Base-by-base conservation (phyloP, 1,139 yeast species). In the Hyphopichia wangnamkhiaoensis region DNA sequence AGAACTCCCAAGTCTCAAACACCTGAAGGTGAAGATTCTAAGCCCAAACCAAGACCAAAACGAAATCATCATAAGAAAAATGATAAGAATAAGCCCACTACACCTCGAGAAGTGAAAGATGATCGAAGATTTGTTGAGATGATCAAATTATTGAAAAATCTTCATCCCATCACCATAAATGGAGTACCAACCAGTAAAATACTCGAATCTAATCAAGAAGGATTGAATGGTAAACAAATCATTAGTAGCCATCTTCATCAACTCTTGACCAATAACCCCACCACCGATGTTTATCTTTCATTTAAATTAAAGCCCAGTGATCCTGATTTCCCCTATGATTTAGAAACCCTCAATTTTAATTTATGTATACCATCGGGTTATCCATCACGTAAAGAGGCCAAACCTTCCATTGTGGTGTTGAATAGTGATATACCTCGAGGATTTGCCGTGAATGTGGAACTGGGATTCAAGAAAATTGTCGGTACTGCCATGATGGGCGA, bases 361-460 rank as follows among this genome's bases (percentile, higher is more conserved):
- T 58, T 85, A 35, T 62, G 71, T 35, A 65, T 85, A 4, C 90
- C 93, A 0, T 50, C 56, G 2, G 62, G 61, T 21, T 84, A 82
- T 50, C 91, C 91, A 0, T 50, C 59, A 29, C 57, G 56, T 20
- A 52, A 48, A 33, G 52, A 50, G 14, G 56, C 52, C n/a, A 44
- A 48, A 18, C 82, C 83, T 1, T 58, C 72, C 4, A 65, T 79
- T 2, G 63, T 66, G 35, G 84, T 86, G 4, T 64, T 80, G 36
- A 84, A 84, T 56, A 73, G 74, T 19, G 88, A 83, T 32, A 82
- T 85, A n/a, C 90, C 93, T 1, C 65, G 81, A 42, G 93, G 93
- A 0, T 81, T 64, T 55, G 78, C 88, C 12, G 68, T 77, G 13
- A 84, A 84, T 49, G 68, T 85, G 12, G 93, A 85, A 52, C 50